Conservation (phyloP, 345 rosid species). For the Tarenaya hassleriana region DNA sequence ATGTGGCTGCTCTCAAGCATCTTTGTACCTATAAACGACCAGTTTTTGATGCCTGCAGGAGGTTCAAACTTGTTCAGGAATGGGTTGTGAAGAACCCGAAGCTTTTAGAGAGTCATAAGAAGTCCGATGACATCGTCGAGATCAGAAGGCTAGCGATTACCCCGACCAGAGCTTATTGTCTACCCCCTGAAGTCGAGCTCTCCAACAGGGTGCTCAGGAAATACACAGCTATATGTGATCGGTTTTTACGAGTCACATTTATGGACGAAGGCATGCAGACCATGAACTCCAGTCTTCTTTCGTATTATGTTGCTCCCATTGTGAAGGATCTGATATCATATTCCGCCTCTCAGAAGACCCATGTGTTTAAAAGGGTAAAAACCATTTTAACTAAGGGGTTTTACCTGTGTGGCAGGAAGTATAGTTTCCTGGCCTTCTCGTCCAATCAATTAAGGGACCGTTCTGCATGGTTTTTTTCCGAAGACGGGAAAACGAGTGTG, state of each 20-base stretch:
- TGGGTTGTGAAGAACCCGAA: constrained; percentile 62
- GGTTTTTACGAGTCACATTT: constrained; percentile 79
- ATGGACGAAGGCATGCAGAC: constrained; percentile 86
- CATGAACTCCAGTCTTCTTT: constrained; percentile 55
- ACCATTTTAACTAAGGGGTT: constrained; percentile 62
- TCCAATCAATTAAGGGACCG: constrained; percentile 87
- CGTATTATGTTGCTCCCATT: constrained; percentile 55
- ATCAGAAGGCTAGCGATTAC: constrained; percentile 67
- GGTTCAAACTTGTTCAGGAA: constrained; percentile 52
- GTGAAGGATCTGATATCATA: constrained; percentile 48
- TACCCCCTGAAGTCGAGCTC: constrained; percentile 86
- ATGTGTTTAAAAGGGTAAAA: constrained; percentile 59
- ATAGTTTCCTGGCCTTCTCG: constrained; percentile 85
- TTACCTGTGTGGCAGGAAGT: constrained; percentile 66
- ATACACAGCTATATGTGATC: constrained; percentile 54
- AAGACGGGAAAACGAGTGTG: constrained; percentile 46
- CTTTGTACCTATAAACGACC: no score
- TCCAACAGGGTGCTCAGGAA: constrained; percentile 80
- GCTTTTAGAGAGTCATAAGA: constrained; percentile 34
- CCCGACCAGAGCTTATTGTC: no score
- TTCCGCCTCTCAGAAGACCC: constrained; percentile 58
- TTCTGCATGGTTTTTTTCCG: constrained; percentile 92
- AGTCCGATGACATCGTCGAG: constrained; percentile 49
- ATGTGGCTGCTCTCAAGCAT: no score
- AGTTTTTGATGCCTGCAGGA: constrained; percentile 56